Evolutionary conservation across 2,329 filamentous ascomycete genomes (phyloP), one percentile per base, ranked within the genome.

Genomic region (Bisporella sp.): DNA sequence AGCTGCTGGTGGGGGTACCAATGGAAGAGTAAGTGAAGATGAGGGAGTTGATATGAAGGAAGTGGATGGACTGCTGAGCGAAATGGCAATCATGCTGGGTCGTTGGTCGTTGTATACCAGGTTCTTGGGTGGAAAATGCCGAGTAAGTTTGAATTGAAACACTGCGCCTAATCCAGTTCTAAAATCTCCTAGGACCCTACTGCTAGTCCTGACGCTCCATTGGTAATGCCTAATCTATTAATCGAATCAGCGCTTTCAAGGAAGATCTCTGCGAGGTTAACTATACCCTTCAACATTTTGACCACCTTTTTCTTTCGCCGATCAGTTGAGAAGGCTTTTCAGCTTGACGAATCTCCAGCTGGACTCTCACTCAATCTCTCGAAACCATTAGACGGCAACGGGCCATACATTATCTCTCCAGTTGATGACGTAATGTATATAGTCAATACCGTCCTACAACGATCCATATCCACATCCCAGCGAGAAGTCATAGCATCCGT

Each of bases 361-460:
- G 89, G 89, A 21, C 73, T 99, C 21, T 87, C 87, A 0, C 74
- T 99, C 33, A 89, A 84, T 63, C 75, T 85, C 41, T 84, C 78
- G 62, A 87, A 78, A 62, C 75, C 85, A 4, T 74, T 96, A 41
- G 81, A 85, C 47, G 79, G 84, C 51, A 89, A 90, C 59, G 80
- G 89, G 3, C 93, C 93, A 1, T 95, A 89, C 64, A 96, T 99
- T 61, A 92, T 93, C 41, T 90, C 91, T 2, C 91, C 92, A 0
- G 91, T 99, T 6, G 93, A 99, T 71, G 93, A 96, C 70, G 90
- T 97, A 63, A 97, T 99, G 92, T 99, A 97, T 69, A 96, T 99
- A 60, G 88, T 96, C 65, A 95, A 95, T 65, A 85, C 92, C 46
- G 87, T 97, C 33, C 76, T 97, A 6, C 86, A 95, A 57, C 85